phyloP scores from a whole-genome alignment of 2,329 filamentous ascomycete genomes.

The Fusarium drepaniforme region DNA sequence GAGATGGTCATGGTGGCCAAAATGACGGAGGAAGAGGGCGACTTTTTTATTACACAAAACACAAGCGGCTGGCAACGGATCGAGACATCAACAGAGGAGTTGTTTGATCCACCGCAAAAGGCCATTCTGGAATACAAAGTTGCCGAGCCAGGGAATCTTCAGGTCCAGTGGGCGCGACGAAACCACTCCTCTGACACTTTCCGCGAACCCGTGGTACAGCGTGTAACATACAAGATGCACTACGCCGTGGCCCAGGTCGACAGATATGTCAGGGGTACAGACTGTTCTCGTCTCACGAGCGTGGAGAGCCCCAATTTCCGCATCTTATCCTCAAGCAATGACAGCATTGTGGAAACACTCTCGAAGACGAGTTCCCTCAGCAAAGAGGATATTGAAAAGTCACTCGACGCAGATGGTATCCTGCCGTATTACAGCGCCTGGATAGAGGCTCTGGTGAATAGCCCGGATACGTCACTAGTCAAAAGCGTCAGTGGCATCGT shows the following conservation, averaged over 20 bases:
- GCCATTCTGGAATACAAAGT: not conserved
- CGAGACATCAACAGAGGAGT: not conserved
- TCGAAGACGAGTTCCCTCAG: not conserved
- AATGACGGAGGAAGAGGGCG: not conserved
- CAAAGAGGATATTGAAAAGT: not conserved
- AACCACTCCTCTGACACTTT: not conserved
- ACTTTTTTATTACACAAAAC: not conserved
- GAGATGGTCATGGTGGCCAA: not conserved
- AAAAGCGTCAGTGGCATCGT: not conserved
- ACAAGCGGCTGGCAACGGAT: not conserved
- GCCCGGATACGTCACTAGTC: not conserved
- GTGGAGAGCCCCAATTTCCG: not conserved
- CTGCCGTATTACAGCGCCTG: not conserved
- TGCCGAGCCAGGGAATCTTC: not conserved
- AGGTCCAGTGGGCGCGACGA: not conserved
- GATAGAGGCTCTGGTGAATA: not conserved
- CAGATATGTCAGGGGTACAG: not conserved
- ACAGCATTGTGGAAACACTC: not conserved
- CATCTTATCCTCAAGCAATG: not conserved
- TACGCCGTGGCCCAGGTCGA: slow-evolving; percentile 8
- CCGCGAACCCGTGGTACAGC: not conserved
- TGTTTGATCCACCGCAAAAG: not conserved
- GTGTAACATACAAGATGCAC: slow-evolving; percentile 5
- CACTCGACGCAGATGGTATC: not conserved
- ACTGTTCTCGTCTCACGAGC: not conserved